A percentile compares a stretch with the other conserved stretches of the same genome.
phyloP scores from a whole-genome alignment of 106 monocot species.

The Chionographis japonica region DNA sequence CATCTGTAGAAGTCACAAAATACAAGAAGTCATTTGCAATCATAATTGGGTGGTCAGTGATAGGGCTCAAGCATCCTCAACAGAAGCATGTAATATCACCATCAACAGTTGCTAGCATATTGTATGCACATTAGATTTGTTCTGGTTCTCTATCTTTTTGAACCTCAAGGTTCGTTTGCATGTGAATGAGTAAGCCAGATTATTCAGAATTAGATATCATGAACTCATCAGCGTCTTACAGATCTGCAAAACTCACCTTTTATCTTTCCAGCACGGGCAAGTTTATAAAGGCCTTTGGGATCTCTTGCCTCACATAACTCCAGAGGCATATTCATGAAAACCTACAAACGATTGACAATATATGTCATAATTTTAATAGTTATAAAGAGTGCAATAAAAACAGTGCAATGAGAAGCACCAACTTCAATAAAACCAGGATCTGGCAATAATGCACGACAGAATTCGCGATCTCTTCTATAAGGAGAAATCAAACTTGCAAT shows the following conservation, averaged over 20 bases:
- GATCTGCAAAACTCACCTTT: constrained; percentile 40
- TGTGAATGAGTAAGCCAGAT: too few relatives aligned
- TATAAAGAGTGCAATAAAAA: not conserved
- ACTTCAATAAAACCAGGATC: constrained; percentile 75
- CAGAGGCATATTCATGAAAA: constrained; percentile 86
- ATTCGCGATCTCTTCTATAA: constrained; percentile 76
- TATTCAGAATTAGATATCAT: too few relatives aligned
- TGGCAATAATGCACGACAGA: constrained; percentile 57
- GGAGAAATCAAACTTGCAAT: constrained; percentile 91
- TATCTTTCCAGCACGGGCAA: constrained; percentile 88
- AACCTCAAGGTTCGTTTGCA: too few relatives aligned
- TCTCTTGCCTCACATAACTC: constrained; percentile 82
- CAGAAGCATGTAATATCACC: too few relatives aligned
- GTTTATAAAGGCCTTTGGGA: constrained; percentile 91
- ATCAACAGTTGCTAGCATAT: too few relatives aligned
- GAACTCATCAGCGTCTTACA: too few relatives aligned
- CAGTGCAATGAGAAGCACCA: not conserved
- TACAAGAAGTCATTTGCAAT: too few relatives aligned
- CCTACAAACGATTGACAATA: constrained; percentile 25
- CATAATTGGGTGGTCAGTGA: too few relatives aligned
- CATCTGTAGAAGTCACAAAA: too few relatives aligned
- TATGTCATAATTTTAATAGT: not conserved
- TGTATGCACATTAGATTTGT: too few relatives aligned
- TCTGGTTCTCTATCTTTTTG: too few relatives aligned
- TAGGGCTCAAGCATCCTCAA: too few relatives aligned